Conservation (phyloP, 257 asterid species). For the Scutellaria baicalensis region DNA sequence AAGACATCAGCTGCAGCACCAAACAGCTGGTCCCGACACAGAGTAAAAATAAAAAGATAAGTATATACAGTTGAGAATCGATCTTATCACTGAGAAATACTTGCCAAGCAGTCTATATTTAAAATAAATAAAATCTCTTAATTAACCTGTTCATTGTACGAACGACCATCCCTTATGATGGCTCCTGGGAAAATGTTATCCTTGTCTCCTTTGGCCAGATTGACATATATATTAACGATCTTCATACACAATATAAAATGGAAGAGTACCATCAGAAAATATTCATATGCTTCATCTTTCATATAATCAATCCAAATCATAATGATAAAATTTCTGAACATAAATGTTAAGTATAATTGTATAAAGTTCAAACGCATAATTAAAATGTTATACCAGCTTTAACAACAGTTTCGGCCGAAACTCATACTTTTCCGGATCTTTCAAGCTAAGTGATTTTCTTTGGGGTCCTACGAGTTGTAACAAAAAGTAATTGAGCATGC, state of each 20-base stretch:
- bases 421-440: constrained; percentile 97
- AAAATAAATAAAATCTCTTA: neutral
- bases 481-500: constrained; percentile 94
- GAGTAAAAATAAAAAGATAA: neutral
- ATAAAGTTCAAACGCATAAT: neutral
- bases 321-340: no score
- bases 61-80: neutral
- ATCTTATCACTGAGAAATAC: neutral
- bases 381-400: constrained; percentile 55
- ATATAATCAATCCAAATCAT: no score
- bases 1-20: constrained; percentile 81
- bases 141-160: constrained; percentile 82
- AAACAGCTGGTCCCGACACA: constrained; percentile 47
- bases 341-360: no score
- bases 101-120: neutral
- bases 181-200: constrained; percentile 71
- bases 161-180: constrained; percentile 86
- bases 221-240: constrained; percentile 80
- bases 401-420: constrained; percentile 85
- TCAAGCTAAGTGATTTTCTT: constrained; percentile 84
- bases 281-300: neutral
- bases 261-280: constrained; percentile 10
- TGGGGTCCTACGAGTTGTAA: constrained; percentile 97
- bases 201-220: constrained; percentile 82
- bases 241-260: constrained; percentile 18